phyloP scores from a whole-genome alignment of 1,139 yeast species.

The Diutina mesorugosa region DNA sequence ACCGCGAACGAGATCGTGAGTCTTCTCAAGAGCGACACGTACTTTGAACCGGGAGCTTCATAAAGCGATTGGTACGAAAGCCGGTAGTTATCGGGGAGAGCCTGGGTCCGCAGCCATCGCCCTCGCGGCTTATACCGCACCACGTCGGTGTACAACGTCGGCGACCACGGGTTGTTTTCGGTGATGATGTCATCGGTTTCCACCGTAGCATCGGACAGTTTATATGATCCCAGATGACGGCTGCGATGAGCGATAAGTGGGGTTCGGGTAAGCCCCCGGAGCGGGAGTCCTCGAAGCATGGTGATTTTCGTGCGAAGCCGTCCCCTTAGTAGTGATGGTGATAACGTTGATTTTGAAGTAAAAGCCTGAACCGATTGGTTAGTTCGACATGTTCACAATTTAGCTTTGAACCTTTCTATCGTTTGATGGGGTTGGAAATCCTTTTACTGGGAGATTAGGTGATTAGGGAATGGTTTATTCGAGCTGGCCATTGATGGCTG shows the following conservation, averaged over 20 bases:
- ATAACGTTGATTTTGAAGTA: too few relatives aligned
- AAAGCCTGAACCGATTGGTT: too few relatives aligned
- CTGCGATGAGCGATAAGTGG: background rate
- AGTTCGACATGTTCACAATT: too few relatives aligned
- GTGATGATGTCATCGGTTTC: constrained; percentile 30
- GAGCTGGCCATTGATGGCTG: too few relatives aligned
- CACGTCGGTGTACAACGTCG: constrained; percentile 25
- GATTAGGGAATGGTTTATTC: too few relatives aligned
- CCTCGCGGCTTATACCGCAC: constrained; percentile 14
- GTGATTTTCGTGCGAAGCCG: background rate
- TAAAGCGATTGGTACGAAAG: constrained; percentile 43
- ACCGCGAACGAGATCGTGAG: constrained; percentile 42
- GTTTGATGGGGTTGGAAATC: too few relatives aligned
- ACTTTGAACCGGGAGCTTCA: constrained; percentile 42
- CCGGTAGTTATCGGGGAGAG: constrained; percentile 29
- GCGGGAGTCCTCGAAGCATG: background rate
- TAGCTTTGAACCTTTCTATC: too few relatives aligned
- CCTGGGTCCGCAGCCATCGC: constrained; percentile 14
- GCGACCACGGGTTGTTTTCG: constrained; percentile 38
- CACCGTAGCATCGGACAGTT: constrained; percentile 20
- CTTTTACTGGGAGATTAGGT: too few relatives aligned
- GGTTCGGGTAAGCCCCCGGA: background rate
- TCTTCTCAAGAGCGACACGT: constrained; percentile 42
- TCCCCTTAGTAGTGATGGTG: background rate
- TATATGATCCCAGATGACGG: constrained; percentile 11